Base-by-base conservation (phyloP, 2,329 filamentous ascomycete genomes). In the Sporothrix pallida region DNA sequence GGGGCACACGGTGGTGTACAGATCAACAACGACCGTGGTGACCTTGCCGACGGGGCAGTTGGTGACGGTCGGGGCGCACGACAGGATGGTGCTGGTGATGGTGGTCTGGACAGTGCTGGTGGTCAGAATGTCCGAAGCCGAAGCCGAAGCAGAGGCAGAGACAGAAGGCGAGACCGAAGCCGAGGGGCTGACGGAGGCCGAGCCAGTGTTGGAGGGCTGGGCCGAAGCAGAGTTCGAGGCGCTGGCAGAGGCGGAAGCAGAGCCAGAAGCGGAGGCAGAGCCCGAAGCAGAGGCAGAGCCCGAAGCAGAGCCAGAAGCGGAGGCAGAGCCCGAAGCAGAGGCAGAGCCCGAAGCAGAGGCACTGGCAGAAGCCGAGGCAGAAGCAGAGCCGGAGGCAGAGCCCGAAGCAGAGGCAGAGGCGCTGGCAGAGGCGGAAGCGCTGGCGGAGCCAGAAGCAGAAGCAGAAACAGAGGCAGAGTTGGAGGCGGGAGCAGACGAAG, bases 41-140 rank as follows among this genome's bases (percentile, higher is more conserved):
- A 77, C 76, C 44, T 74, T 56, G 71, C 73, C 74, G 72, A 69
- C 70, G 10, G 77, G 76, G 76, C 77, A 78, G 75, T 77, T 62
- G 63, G 76, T 77, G 15, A 78, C 76, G 9, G 77, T 76, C 23
- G 76, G 73, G 0, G 74, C 74, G 73, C 77, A 78, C 58, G 76
- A 77, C 52, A 70, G 31, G 44, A 77, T 74, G 44, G 77, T 78
- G 75, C 75, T 75, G 50, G 76, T 76, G 75, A 86, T 76, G 20
- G 82, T 84, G 52, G 81, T 80, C 77, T 79, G 83, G 70, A 85
- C 79, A 7, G 82, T 83, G 75, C 81, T 83, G 42, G 82, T 83
- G 13, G 31, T 37, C 31, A 37, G 31, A 7, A 75, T 76, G 62
- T 46, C 48, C 79, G 74, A 79, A 73, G n/a, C 73, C 7, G 71